Base-by-base conservation (phyloP, 768 basidiomycete genomes). In the Trametes coccinea region DNA sequence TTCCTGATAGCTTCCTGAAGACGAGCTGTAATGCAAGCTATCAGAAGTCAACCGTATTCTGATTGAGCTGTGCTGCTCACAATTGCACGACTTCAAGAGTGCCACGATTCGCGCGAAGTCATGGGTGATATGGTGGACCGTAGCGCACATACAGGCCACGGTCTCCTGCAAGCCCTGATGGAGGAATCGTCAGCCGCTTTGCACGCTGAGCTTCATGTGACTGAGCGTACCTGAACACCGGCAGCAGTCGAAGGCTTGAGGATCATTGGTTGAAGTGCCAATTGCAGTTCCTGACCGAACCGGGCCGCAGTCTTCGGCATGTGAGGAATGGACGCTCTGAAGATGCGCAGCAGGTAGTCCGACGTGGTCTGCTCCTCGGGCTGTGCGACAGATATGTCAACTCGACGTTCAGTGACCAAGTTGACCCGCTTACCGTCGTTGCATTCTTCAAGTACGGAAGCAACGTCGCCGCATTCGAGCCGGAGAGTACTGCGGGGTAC, bases 361-460 rank as follows among this genome's bases (percentile, higher is more conserved):
- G 88, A 87, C 4, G 89, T 90, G 0, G 82, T 78, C 64, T 93
- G 84, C 63, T 98, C 95, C 57, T 98, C 95, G 3, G 80, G 49
- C 93, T 96, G 67, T 7, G 4, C 5, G 13, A 53, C 67, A 16
- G 53, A 46, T 62, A 61, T 45, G 27, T 63, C 39, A 31, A 43
- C 29, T 8, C 5, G 11, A 5, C n/a, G 29, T 43, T 5, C 45
- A 37, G 13, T 13, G 2, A 14, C 39, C 22, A 22, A 22, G 22
- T 29, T 31, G n/a, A 48, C 37, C 1, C 52, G 74, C 84, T 68
- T 71, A 95, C 93, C 14, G 87, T 86, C 4, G 82, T 82, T 0
- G 90, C 85, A 64, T 87, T 90, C 72, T 93, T 94, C 51, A 99
- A 79, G 71, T 98, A 98, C 0, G 95, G 94, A 2, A 98, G 78